These are phyloP conservation scores for Colletotrichum liaoningense DNA, from an alignment of 2,329 filamentous ascomycete genomes.

Conservation along the genomic window DNA sequence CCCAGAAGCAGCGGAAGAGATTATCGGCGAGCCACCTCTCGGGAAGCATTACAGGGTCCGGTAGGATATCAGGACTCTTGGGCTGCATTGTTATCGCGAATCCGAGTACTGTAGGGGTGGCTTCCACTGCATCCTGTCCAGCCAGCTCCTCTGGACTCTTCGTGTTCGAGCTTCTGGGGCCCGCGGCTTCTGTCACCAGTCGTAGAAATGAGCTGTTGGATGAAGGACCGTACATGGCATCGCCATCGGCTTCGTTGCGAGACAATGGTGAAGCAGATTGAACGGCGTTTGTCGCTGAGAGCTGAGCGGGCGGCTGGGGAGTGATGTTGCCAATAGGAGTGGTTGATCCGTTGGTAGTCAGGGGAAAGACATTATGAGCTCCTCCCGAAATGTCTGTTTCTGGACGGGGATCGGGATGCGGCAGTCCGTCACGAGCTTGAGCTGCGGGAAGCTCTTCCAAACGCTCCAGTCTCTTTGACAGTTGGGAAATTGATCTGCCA, in stretches of 20 bases:
- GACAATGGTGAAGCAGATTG: background rate
- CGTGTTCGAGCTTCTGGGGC: background rate
- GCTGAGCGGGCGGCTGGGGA: too few relatives aligned
- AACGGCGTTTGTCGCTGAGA: background rate
- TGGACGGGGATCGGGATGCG: background rate
- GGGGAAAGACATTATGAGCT: too few relatives aligned
- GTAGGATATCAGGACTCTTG: background rate
- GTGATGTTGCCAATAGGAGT: background rate
- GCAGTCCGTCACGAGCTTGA: accelerated
- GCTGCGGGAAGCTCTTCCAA: background rate
- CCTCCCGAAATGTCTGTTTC: too few relatives aligned
- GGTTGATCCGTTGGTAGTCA: background rate
- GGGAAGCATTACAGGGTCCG: conserved; percentile 5
- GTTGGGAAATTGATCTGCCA: background rate
- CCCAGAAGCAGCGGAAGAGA: conserved; percentile 32
- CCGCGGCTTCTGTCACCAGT: background rate
- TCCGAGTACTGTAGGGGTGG: background rate
- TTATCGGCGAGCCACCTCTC: conserved; percentile 23
- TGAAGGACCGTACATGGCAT: background rate
- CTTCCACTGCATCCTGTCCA: background rate
- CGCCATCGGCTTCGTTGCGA: background rate
- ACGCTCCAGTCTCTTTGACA: background rate
- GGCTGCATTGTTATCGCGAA: background rate
- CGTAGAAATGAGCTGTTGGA: conserved; percentile 6
- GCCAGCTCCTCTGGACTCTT: background rate